Percentiles rank a stretch among this genome's conserved stretches.
phyloP scores from a whole-genome alignment of 2,329 filamentous ascomycete species.

The Paraconiothyrium brasiliense region DNA sequence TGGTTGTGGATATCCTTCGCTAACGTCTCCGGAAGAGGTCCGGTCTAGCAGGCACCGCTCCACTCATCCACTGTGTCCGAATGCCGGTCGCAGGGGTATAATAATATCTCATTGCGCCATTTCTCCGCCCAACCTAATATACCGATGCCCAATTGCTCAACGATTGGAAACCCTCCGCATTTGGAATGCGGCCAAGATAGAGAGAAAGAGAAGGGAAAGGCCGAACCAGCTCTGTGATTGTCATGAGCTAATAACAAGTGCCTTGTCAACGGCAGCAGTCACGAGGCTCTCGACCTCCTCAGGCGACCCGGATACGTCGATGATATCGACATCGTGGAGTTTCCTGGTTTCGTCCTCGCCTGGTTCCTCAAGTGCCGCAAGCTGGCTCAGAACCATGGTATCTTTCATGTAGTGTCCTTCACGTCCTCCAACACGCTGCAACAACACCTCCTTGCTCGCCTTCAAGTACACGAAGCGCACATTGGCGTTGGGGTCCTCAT shows the following conservation, averaged over 20 bases:
- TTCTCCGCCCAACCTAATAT: slow-evolving; percentile 22
- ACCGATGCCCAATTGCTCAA: slow-evolving; percentile 31
- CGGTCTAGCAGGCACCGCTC: slow-evolving; percentile 1
- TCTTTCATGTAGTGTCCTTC: slow-evolving; percentile 95
- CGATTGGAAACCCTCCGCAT: slow-evolving; percentile 21
- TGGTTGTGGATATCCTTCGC: slow-evolving; percentile 5
- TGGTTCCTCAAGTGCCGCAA: slow-evolving; percentile 86
- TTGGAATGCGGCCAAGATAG: slow-evolving; percentile 5
- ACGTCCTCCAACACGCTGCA: slow-evolving; percentile 77
- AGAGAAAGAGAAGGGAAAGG: slow-evolving; percentile 3
- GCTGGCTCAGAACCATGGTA: slow-evolving; percentile 93
- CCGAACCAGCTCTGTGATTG: slow-evolving; percentile 1
- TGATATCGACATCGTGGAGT: slow-evolving; percentile 55
- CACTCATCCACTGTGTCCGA: slow-evolving; percentile 9
- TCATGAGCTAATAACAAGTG: slow-evolving; percentile 35
- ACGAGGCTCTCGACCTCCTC: slow-evolving; percentile 54
- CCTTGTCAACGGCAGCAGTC: slow-evolving; percentile 48
- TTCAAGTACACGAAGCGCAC: slow-evolving; percentile 94
- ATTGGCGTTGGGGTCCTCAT: slow-evolving; percentile 54
- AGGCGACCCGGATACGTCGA: slow-evolving; percentile 56
- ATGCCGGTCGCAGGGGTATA: slow-evolving; percentile 29
- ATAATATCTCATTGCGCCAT: slow-evolving; percentile 35
- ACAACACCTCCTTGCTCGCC: slow-evolving; percentile 77
- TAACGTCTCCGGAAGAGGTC: slow-evolving; percentile 1
- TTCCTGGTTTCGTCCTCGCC: slow-evolving; percentile 67